Conservation (phyloP, 1,284 basidiomycete genomes). For the Pseudozyma hubeiensis region DNA sequence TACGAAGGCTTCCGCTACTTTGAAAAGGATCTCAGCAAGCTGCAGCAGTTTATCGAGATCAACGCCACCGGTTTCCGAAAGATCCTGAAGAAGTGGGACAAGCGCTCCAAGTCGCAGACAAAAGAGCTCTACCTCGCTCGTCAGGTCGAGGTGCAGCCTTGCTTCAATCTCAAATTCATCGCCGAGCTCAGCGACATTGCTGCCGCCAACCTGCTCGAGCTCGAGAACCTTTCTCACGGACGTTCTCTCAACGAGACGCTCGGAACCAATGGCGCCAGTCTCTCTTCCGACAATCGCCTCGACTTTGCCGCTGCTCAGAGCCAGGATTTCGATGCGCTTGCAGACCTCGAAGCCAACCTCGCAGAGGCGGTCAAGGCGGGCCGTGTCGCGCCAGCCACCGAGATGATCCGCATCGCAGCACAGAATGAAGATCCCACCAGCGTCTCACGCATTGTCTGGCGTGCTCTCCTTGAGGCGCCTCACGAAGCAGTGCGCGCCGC, state of each 20-base stretch:
- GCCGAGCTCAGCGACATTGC: constrained; percentile 95
- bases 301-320: constrained; percentile 64
- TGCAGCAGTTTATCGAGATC: constrained; percentile 97
- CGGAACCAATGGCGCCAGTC: constrained; percentile 34
- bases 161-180: constrained; percentile 89
- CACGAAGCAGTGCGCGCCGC: constrained; percentile 54
- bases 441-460: constrained; percentile 65
- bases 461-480: constrained; percentile 61
- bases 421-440: constrained; percentile 58
- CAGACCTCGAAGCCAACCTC: constrained; percentile 64
- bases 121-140: constrained; percentile 96
- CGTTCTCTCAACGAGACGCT: constrained; percentile 34
- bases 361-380: constrained; percentile 55
- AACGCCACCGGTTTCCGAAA: constrained; percentile 98
- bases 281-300: constrained; percentile 58
- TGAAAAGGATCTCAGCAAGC: constrained; percentile 93
- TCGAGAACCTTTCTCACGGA: constrained; percentile 76
- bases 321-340: constrained; percentile 57
- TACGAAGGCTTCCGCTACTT: constrained; percentile 95
- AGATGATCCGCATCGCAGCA: constrained; percentile 57
- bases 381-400: constrained; percentile 47
- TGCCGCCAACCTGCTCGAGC: constrained; percentile 89
- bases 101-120: constrained; percentile 90
- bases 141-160: constrained; percentile 93
- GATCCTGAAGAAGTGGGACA: constrained; percentile 99